Percentiles rank a stretch among this genome's conserved stretches.
These are phyloP conservation scores for Colletotrichum magnum DNA, from an alignment of 2,329 filamentous ascomycete species.

Conservation along the genomic window DNA sequence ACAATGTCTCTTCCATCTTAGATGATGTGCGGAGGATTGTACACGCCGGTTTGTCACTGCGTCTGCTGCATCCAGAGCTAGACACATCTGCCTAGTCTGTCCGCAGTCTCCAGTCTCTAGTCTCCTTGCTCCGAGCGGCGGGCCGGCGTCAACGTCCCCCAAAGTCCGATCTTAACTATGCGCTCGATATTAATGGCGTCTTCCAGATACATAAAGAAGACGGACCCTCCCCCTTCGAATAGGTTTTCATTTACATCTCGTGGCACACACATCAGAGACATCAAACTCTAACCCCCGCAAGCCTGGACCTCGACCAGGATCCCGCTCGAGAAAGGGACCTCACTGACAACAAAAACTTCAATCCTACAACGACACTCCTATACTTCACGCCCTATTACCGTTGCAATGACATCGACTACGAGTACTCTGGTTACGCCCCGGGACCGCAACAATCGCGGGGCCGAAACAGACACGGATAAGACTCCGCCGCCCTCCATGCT, in stretches of 20 bases:
- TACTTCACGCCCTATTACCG: not conserved
- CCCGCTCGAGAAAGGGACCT: not conserved
- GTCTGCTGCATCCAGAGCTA: slow-evolving; percentile 19
- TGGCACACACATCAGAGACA: slow-evolving; percentile 33
- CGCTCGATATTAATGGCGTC: not conserved
- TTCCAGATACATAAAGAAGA: slow-evolving; percentile 29
- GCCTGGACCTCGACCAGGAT: not conserved
- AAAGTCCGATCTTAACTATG: slow-evolving; percentile 26
- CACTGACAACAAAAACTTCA: not conserved
- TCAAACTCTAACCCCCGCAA: slow-evolving; percentile 4
- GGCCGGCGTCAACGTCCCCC: slow-evolving; percentile 28
- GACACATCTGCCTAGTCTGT: not conserved
- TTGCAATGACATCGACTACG: slow-evolving; percentile 30
- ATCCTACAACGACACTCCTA: not conserved
- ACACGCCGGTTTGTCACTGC: slow-evolving; percentile 16
- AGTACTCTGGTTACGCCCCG: slow-evolving; percentile 33
- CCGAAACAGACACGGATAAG: slow-evolving; percentile 29
- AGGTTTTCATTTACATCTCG: not conserved
- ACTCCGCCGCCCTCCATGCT: slow-evolving; percentile 38
- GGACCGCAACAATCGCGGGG: slow-evolving; percentile 6
- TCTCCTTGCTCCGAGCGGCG: slow-evolving; percentile 26
- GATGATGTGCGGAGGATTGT: slow-evolving; percentile 5
- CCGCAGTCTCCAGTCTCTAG: slow-evolving; percentile 1
- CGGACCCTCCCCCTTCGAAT: slow-evolving; percentile 12
- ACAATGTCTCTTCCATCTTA: slow-evolving; percentile 23